Evolutionary conservation across 768 basidiomycete species (phyloP), one percentile per base, ranked within the genome.

Genomic region (Boletus tomentosulus): DNA sequence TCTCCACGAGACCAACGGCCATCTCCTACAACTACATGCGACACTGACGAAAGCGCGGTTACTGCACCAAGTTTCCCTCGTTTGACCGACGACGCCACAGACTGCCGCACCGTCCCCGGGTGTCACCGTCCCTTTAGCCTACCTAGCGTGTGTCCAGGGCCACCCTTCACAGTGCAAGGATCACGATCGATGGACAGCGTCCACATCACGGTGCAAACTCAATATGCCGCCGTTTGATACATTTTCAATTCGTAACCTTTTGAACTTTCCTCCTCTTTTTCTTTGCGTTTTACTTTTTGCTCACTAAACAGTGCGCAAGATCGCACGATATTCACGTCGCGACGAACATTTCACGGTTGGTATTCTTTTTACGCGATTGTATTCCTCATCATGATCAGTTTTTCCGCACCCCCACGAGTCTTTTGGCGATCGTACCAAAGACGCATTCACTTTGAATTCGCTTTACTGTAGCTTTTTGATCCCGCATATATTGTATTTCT

Each of bases 171-270:
- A 10, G 5, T 31, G 46, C 31, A 25, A 48, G 46, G 24, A 25
- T 9, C 30, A 31, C 44, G 42, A 34, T 39, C 61, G n/a, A 30
- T 46, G 27, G 45, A 57, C 11, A 43, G 34, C 12, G 24, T 64
- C 38, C 43, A 30, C 28, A 50, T 66, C 33, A 50, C 53, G 2
- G 53, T 63, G 37, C 61, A 66, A 39, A 57, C 64, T 28, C 51
- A 51, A 6, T 22, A 43, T 30, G 42, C 34, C 2, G 22, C 45
- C 48, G 15, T 30, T 50, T 65, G 51, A 63, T 45, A 13, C 15
- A 33, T 22, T 13, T 16, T 34, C 19, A 13, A 43, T 46, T 46
- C 43, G 30, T 38, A 24, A 7, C 15, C 19, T 1, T 53, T 50
- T 10, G 10, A 34, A 9, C 6, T n/a, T 37, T 27, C 13, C 28